phyloP scores from a whole-genome alignment of 2,329 filamentous ascomycete species.

The Blastomyces gilchristii region DNA sequence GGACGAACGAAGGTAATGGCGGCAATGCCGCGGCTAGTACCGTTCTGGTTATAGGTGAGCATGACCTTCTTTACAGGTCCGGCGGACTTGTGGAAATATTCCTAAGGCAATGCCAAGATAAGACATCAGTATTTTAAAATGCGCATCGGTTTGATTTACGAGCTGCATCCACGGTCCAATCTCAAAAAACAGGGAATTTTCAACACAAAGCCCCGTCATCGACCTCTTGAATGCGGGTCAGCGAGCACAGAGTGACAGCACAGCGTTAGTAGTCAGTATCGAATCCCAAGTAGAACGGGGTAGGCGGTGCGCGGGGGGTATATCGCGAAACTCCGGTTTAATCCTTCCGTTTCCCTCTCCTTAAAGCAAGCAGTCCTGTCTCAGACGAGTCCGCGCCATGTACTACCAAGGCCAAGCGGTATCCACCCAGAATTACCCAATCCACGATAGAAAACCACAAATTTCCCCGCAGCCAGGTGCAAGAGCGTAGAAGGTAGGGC shows the following conservation, averaged over 20 bases:
- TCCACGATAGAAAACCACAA: not conserved
- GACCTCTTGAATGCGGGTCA: constrained; percentile 36
- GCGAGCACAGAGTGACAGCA: constrained; percentile 49
- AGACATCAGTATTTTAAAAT: constrained; percentile 36
- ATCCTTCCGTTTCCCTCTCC: not conserved
- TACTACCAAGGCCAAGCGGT: not conserved
- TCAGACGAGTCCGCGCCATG: not conserved
- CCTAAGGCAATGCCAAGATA: constrained; percentile 55
- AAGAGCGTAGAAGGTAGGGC: not conserved
- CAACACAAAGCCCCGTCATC: constrained; percentile 15
- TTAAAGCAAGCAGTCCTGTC: not conserved
- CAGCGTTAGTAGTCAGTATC: constrained; percentile 34
- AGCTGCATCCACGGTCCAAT: constrained; percentile 11
- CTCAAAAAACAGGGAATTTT: constrained; percentile 15
- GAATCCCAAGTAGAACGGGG: not conserved
- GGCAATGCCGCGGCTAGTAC: constrained; percentile 82
- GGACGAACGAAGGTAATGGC: constrained; percentile 76
- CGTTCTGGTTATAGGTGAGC: constrained; percentile 85
- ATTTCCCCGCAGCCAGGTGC: not conserved
- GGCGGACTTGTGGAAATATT: constrained; percentile 85
- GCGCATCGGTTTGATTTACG: constrained; percentile 13
- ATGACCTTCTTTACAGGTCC: constrained; percentile 85
- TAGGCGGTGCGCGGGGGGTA: constrained; percentile 9
- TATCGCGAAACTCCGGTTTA: constrained; percentile 5
- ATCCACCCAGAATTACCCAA: not conserved